Conservation (phyloP, 2,329 filamentous ascomycete species). For the Penicillium freii region DNA sequence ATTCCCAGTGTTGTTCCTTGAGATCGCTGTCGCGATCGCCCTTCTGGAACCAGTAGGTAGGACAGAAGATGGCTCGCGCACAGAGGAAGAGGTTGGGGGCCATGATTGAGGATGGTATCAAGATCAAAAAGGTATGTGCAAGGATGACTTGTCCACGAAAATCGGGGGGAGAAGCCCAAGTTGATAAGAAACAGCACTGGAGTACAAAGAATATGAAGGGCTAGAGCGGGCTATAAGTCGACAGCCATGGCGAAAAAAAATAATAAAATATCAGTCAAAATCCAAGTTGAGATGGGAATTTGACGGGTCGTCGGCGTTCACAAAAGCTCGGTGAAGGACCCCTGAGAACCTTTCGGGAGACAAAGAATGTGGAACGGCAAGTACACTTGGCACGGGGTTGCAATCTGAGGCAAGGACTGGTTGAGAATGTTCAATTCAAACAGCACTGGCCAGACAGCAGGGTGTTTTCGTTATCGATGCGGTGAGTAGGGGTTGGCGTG, state of each 20-base stretch:
- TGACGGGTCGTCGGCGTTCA: constrained; percentile 13
- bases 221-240: constrained; percentile 29
- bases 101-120: constrained; percentile 35
- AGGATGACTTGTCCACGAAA: neutral
- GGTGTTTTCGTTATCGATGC: constrained; percentile 23
- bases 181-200: constrained; percentile 25
- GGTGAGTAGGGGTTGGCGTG: constrained; percentile 18
- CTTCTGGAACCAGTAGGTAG: constrained; percentile 50
- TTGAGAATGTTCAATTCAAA: constrained; percentile 11
- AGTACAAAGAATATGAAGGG: constrained; percentile 22
- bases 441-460: constrained; percentile 1
- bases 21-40: constrained; percentile 40
- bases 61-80: constrained; percentile 49
- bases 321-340: constrained; percentile 18
- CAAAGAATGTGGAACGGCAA: constrained; percentile 14
- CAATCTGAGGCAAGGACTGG: constrained; percentile 13
- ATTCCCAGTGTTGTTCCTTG: constrained; percentile 49
- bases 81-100: constrained; percentile 53
- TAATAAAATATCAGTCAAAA: constrained; percentile 18
- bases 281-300: constrained; percentile 16
- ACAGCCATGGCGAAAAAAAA: constrained; percentile 32
- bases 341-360: constrained; percentile 4
- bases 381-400: constrained; percentile 12
- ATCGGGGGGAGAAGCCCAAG: neutral
- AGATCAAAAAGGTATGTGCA: neutral